These are phyloP conservation scores for Candida awuae DNA, from an alignment of 805 yeast genomes.

Conservation along the genomic window DNA sequence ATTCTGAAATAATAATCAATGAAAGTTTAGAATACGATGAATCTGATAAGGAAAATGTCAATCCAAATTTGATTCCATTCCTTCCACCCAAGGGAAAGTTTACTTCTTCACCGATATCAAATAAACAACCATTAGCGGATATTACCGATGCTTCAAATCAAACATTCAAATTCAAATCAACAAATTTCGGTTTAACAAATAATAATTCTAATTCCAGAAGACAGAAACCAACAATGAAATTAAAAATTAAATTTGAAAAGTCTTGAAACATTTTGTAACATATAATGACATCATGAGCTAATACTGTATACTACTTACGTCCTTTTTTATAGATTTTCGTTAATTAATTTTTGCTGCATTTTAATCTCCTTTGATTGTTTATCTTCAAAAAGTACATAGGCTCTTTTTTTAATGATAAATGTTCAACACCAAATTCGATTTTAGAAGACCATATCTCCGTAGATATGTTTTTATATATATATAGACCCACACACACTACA, in stretches of 20 bases:
- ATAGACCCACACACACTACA: too few relatives aligned
- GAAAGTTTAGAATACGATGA: not conserved
- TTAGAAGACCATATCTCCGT: too few relatives aligned
- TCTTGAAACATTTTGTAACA: not conserved
- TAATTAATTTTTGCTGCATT: too few relatives aligned
- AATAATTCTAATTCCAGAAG: conserved; percentile 22
- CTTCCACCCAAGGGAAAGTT: conserved; percentile 12
- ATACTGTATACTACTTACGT: too few relatives aligned
- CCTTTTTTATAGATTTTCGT: too few relatives aligned
- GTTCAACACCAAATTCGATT: too few relatives aligned
- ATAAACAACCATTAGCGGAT: conserved; percentile 3
- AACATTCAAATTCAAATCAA: conserved; percentile 32
- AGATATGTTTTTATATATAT: too few relatives aligned
- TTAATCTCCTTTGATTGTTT: too few relatives aligned
- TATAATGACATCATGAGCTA: too few relatives aligned
- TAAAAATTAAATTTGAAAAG: conserved; percentile 11
- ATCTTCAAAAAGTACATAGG: too few relatives aligned
- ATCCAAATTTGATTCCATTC: not conserved
- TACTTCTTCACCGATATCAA: conserved; percentile 1
- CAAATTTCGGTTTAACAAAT: conserved; percentile 26
- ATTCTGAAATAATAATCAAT: not conserved
- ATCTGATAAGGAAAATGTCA: conserved; percentile 6
- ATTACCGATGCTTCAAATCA: conserved; percentile 16
- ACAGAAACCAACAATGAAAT: conserved; percentile 28
- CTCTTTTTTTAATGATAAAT: too few relatives aligned